Base-by-base conservation (phyloP, 352 stramenopile species). In the Hyaloperonospora arabidopsidis region DNA sequence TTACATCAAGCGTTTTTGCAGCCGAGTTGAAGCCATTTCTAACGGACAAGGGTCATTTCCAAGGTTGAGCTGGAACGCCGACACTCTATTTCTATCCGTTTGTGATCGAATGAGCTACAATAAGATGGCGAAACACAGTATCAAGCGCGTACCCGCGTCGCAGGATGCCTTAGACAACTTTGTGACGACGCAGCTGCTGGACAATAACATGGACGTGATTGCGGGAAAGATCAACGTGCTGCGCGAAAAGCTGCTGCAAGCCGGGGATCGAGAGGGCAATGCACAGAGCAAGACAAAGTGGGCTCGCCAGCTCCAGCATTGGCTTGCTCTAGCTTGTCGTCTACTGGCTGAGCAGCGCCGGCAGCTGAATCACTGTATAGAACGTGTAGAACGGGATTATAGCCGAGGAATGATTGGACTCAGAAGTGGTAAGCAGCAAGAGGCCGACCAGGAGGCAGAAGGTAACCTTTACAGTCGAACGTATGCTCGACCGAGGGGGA, bases 181-280 rank as follows among this genome's bases (percentile, higher is more conserved):
- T 65, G 68, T 88, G 52, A 78, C 64, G n/a, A 72, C 72, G 36
- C 81, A 92, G 53, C 58, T 92, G 36, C 73, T 92, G 23, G 79
- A 92, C 66, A 92, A 92, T 57, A 67, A 68, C 52, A 88, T 92
- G 79, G 79, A 92, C 46, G 45, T 57, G 12, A 55, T 89, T 52
- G 75, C 77, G 1, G 54, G 32, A n/a, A 81, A 77, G 57, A 76
- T 91, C 41, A 87, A 88, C 49, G 54, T 68, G n/a, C 54, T 89
- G 29, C 74, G 71, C 17, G 57, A 52, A 28, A 86, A 85, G 58
- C 54, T 91, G 8, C 55, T 83, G 50, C 62, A 44, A 5, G 60
- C 47, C 0, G 61, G 62, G 11, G 48, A 35, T 22, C 14, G 32
- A 39, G 61, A 65, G 40, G 48, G 51, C 18, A 56, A 71, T 43